Evolutionary conservation across 1,284 basidiomycete species (phyloP).

Genomic region (Wallemia mellicola): DNA sequence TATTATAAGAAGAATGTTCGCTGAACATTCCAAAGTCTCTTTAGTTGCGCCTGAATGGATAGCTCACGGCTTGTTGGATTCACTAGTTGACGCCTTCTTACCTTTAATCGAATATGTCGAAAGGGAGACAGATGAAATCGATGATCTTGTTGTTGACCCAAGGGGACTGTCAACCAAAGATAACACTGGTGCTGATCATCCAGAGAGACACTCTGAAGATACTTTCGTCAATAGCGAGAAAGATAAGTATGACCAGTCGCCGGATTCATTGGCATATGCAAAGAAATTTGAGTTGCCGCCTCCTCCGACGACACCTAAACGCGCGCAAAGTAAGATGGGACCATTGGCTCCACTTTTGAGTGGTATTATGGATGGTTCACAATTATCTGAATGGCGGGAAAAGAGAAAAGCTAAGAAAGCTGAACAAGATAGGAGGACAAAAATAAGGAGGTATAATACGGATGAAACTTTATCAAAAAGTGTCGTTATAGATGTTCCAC

Average conservation of each 20-base stretch:
- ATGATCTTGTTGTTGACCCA: constrained; percentile 28
- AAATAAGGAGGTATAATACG: not conserved
- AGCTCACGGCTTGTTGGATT: constrained; percentile 71
- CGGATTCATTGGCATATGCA: not conserved
- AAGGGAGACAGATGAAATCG: constrained; percentile 46
- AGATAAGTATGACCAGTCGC: not conserved
- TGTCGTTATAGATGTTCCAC: not conserved
- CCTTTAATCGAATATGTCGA: constrained; percentile 60
- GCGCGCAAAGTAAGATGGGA: not conserved
- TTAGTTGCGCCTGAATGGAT: constrained; percentile 46
- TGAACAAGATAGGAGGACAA: not conserved
- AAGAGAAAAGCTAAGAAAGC: not conserved
- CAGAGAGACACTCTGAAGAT: not conserved
- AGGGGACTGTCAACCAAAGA: constrained; percentile 13
- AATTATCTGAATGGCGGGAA: not conserved
- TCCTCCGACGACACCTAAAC: not conserved
- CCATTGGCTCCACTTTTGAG: not conserved
- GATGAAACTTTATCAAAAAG: not conserved
- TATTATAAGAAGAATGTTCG: constrained; percentile 18
- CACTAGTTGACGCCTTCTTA: constrained; percentile 79
- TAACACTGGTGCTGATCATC: not conserved
- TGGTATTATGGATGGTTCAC: not conserved
- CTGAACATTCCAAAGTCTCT: constrained; percentile 27
- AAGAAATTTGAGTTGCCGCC: not conserved
- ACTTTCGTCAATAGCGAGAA: not conserved